Evolutionary conservation across 2,329 filamentous ascomycete genomes (phyloP).

Genomic region (Penicillium sp.): DNA sequence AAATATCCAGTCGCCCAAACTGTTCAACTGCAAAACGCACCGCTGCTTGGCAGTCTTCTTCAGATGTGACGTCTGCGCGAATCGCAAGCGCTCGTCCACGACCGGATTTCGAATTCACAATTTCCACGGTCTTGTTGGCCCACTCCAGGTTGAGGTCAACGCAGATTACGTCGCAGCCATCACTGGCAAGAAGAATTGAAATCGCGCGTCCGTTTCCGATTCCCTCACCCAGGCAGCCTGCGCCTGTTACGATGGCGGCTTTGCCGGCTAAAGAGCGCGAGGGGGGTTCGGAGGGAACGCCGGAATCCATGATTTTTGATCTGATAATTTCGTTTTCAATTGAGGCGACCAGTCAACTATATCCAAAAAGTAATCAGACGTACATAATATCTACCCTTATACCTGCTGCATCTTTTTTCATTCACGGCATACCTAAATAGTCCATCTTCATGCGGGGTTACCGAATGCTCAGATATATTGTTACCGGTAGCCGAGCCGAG

Average conservation of each 20-base stretch:
- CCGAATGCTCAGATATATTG: background rate
- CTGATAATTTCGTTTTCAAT: background rate
- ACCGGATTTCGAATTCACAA: slow-evolving; percentile 45
- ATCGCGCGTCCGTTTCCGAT: slow-evolving; percentile 60
- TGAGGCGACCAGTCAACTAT: background rate
- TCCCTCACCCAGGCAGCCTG: slow-evolving; percentile 55
- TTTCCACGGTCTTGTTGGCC: slow-evolving; percentile 54
- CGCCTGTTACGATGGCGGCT: slow-evolving; percentile 55
- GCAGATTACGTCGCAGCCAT: slow-evolving; percentile 59
- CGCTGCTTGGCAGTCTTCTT: slow-evolving; percentile 50
- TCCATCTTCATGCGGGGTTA: slow-evolving; percentile 6
- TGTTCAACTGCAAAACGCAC: slow-evolving; percentile 36
- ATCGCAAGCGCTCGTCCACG: slow-evolving; percentile 33
- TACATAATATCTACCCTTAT: background rate
- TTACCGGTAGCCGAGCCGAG: slow-evolving; percentile 20
- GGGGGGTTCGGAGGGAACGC: slow-evolving; percentile 19
- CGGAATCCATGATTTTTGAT: slow-evolving; percentile 15
- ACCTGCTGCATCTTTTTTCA: background rate
- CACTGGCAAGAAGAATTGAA: slow-evolving; percentile 58
- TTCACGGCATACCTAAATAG: background rate
- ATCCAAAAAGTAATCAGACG: background rate
- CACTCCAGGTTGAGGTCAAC: slow-evolving; percentile 52
- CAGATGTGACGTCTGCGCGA: slow-evolving; percentile 54
- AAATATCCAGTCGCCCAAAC: slow-evolving; percentile 60
- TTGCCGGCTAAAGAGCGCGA: slow-evolving; percentile 26